phyloP scores from a whole-genome alignment of 805 yeast genomes.

The Priceomyces castillae region DNA sequence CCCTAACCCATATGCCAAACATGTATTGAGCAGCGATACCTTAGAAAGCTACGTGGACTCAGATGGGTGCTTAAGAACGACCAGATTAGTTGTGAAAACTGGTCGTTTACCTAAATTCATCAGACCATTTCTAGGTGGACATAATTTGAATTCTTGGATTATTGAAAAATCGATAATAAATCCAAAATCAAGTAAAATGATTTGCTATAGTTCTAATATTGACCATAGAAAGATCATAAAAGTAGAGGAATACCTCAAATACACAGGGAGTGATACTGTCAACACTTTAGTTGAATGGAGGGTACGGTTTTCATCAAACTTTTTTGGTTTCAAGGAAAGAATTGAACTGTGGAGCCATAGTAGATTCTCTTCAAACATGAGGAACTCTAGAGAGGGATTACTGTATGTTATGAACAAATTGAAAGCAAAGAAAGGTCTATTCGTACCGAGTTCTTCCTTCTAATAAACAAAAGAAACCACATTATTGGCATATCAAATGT shows the following conservation, averaged over 20 bases:
- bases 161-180: constrained; percentile 76
- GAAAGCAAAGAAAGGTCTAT: constrained; percentile 27
- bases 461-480: not conserved
- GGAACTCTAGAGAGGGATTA: constrained; percentile 69
- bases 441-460: not conserved
- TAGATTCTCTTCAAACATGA: constrained; percentile 65
- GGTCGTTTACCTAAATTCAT: constrained; percentile 83
- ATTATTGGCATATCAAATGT: not conserved
- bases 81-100: constrained; percentile 69
- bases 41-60: constrained; percentile 56
- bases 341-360: constrained; percentile 82
- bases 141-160: constrained; percentile 67
- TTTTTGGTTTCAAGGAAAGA: constrained; percentile 62
- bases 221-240: constrained; percentile 78
- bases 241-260: constrained; percentile 74
- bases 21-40: constrained; percentile 82
- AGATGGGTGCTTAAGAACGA: constrained; percentile 65
- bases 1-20: constrained; percentile 79
- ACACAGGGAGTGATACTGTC: constrained; percentile 27
- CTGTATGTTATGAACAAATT: constrained; percentile 70
- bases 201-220: constrained; percentile 73
- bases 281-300: constrained; percentile 50
- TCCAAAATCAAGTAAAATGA: constrained; percentile 51
- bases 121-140: constrained; percentile 67
- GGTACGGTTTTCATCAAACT: constrained; percentile 72